Evolutionary conservation across 441 rosid species (phyloP).

Genomic region (Mallotus repandus): DNA sequence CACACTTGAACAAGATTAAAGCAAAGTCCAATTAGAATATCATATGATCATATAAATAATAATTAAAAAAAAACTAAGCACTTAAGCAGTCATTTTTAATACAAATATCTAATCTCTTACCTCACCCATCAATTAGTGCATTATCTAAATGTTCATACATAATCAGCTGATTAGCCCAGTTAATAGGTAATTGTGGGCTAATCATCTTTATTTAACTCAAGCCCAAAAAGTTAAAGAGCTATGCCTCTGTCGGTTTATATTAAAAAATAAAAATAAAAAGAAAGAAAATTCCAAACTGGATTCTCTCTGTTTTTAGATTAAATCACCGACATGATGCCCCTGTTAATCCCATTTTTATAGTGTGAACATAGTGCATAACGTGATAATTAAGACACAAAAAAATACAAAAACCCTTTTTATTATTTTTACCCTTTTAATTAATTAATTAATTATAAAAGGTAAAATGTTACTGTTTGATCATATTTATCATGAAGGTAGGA

Average conservation of each 20-base stretch:
- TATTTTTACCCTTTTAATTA: background rate
- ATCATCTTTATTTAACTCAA: background rate
- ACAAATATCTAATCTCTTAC: too few species aligned
- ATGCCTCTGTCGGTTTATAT: conserved; percentile 6
- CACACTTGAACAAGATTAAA: background rate
- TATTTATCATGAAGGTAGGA: background rate
- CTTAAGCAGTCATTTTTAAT: background rate
- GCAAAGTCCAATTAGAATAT: background rate
- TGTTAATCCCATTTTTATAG: background rate
- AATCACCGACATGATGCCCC: conserved; percentile 24
- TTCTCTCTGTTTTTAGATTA: conserved; percentile 13
- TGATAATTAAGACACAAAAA: background rate
- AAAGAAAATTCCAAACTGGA: conserved; percentile 31
- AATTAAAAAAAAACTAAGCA: background rate
- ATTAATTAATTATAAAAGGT: too few species aligned
- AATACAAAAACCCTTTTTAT: background rate
- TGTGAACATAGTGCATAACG: conserved; percentile 15
- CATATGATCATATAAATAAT: background rate
- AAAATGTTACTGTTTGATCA: background rate
- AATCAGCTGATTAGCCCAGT: background rate
- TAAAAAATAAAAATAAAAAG: background rate
- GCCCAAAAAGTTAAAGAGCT: background rate
- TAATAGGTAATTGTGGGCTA: conserved; percentile 5
- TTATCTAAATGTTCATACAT: background rate
- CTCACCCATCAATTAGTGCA: too few species aligned